These are phyloP conservation scores for Daldinia concentrica DNA, from an alignment of 495 filamentous ascomycete genomes.

Conservation along the genomic window DNA sequence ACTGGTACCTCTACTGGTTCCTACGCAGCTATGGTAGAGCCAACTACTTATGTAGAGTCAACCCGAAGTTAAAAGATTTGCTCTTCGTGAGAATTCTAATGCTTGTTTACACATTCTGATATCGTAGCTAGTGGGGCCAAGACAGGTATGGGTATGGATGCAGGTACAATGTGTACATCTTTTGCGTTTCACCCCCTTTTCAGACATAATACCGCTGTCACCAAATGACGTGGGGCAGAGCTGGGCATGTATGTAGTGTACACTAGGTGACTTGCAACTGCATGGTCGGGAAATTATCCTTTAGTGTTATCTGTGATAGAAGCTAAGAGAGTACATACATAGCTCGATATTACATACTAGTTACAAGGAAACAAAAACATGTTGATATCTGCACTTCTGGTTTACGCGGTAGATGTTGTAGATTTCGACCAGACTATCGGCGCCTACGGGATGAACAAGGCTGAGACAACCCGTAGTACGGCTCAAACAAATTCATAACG, in stretches of 20 bases:
- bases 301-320: background rate
- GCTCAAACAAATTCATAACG: slow-evolving; percentile 23
- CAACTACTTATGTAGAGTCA: background rate
- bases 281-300: slow-evolving; percentile 16
- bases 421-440: background rate
- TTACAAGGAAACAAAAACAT: background rate
- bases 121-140: background rate
- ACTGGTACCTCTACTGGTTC: background rate
- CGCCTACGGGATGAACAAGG: slow-evolving; percentile 23
- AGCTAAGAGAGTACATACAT: background rate
- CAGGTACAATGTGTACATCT: background rate
- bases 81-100: background rate
- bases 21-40: background rate
- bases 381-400: background rate
- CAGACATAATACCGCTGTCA: slow-evolving; percentile 26
- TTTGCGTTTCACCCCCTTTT: slow-evolving; percentile 26
- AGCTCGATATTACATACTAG: background rate
- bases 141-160: background rate
- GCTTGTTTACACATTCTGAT: background rate
- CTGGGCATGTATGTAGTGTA: background rate
- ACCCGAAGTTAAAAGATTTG: background rate
- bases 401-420: slow-evolving; percentile 7
- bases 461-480: slow-evolving; percentile 26
- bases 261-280: slow-evolving; percentile 4
- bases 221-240: slow-evolving; percentile 9